Base-by-base conservation (phyloP, 371 early-diverging fungal species). In the Apophysomyces variabilis region DNA sequence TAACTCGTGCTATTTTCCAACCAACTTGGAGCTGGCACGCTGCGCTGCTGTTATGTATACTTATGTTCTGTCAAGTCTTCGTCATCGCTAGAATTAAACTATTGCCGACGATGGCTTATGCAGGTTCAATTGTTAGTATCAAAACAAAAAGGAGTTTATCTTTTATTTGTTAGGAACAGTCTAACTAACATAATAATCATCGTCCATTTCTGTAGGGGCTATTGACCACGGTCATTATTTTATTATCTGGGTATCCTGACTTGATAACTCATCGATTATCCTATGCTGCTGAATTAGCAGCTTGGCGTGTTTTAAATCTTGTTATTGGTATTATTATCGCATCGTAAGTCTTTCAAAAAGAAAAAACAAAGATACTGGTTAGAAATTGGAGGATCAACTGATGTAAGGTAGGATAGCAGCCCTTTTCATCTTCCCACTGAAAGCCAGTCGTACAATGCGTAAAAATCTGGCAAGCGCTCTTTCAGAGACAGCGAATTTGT, bases 241-340 rank as follows among this genome's bases (percentile, higher is more conserved):
- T 69, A 41, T 50, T 79, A 37, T 71, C 77, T 2, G 74, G 77
- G 12, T 76, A 79, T 50, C 60, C 66, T 0, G 67, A 72, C 39
- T 44, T 79, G 1, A 70, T 71, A 44, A 60, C 72, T n/a, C 68
- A 76, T 26, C 46, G 66, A 39, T 18, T 79, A 7, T 74, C 66
- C 4, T 70, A 58, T 39, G 38, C 66, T 39, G 72, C 73, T 0
- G 61, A 66, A 50, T 37, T 76, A n/a, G 77, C 68, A 4, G 66
- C 68, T 8, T 79, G 79, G 79, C 60, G 79, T 65, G 66, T 68
- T 26, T 41, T 70, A 2, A 70, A 79, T 60, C 43, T 79, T n/a
- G 57, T 79, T n/a, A 67, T 79, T 5, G 79, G 77, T 41, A 72
- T 79, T 13, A 38, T 79, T 13, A 74, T 79, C 32, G 59, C 75